Evolutionary conservation across 2,329 filamentous ascomycete species (phyloP).

Genomic region (Rutstroemia sp.): DNA sequence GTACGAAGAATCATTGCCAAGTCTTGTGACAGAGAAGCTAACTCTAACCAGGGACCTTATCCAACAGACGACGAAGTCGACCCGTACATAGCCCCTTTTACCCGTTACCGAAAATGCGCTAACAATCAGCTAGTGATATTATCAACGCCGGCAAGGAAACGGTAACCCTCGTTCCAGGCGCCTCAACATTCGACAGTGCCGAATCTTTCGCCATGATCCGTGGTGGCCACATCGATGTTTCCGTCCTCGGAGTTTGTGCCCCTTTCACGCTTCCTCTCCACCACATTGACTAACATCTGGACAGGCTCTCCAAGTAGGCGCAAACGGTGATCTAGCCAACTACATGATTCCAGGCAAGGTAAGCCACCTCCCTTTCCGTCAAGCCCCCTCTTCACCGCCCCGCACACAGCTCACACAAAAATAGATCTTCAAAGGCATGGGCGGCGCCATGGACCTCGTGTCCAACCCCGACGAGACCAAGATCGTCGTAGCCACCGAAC

Average conservation of each 20-base stretch:
- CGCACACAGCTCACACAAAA: background rate
- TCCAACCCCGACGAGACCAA: conserved; percentile 64
- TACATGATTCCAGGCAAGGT: conserved; percentile 87
- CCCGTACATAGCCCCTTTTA: conserved; percentile 29
- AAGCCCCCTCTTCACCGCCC: background rate
- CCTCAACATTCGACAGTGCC: conserved; percentile 68
- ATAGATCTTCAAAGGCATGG: conserved; percentile 67
- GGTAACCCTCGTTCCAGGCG: conserved; percentile 69
- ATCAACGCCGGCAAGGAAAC: conserved; percentile 86
- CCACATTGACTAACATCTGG: background rate
- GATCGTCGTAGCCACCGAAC: conserved; percentile 63
- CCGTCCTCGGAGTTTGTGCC: conserved; percentile 53
- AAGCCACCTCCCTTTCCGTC: background rate
- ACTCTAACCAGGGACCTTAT: conserved; percentile 51
- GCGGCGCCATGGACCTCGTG: conserved; percentile 66
- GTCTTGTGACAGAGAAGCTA: background rate
- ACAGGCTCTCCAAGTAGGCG: conserved; percentile 55
- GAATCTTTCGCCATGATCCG: conserved; percentile 85
- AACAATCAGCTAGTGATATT: conserved; percentile 42
- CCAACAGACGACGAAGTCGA: conserved; percentile 66
- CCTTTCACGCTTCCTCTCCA: background rate
- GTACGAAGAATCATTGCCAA: background rate
- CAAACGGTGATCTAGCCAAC: conserved; percentile 72
- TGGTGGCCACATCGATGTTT: conserved; percentile 74
- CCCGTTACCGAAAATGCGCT: background rate